phyloP scores from a whole-genome alignment of 2,329 filamentous ascomycete species.

The Mycosphaerella sp. region DNA sequence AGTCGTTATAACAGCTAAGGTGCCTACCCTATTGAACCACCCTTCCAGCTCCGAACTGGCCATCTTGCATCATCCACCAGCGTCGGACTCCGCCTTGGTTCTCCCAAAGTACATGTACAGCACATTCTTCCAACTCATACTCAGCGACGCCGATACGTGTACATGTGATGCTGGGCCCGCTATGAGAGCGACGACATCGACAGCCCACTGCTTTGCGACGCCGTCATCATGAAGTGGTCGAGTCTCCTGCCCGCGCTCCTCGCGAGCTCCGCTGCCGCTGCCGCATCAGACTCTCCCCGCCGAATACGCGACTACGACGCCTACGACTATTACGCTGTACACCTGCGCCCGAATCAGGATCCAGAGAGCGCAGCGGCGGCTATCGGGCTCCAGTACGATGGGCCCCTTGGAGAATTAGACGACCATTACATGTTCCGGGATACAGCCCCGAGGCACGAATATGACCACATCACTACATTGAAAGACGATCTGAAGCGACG shows the following conservation, averaged over 20 bases:
- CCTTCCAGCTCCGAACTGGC: neutral
- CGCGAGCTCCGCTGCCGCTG: slow-evolving; percentile 6
- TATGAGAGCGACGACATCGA: neutral
- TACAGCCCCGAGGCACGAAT: slow-evolving; percentile 51
- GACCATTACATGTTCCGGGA: slow-evolving; percentile 82
- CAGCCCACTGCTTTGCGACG: neutral
- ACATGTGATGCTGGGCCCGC: neutral
- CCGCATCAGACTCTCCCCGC: slow-evolving; percentile 4
- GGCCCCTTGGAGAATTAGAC: slow-evolving; percentile 67
- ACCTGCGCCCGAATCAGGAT: slow-evolving; percentile 61
- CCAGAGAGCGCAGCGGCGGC: slow-evolving; percentile 64
- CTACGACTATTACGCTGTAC: slow-evolving; percentile 89
- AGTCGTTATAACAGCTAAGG: too few relatives aligned
- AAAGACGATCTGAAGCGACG: slow-evolving; percentile 50
- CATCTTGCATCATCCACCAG: neutral
- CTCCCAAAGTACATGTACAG: neutral
- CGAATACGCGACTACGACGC: slow-evolving; percentile 52
- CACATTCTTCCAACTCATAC: neutral
- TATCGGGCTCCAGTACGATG: slow-evolving; percentile 74
- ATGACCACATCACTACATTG: slow-evolving; percentile 44
- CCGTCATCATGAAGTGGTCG: slow-evolving; percentile 9
- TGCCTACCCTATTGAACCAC: too few relatives aligned
- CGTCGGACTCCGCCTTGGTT: neutral
- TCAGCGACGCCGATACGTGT: neutral
- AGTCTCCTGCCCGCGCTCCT: slow-evolving; percentile 11